Base-by-base conservation (phyloP, 2,329 filamentous ascomycete genomes). In the Tolypocladium sp. region DNA sequence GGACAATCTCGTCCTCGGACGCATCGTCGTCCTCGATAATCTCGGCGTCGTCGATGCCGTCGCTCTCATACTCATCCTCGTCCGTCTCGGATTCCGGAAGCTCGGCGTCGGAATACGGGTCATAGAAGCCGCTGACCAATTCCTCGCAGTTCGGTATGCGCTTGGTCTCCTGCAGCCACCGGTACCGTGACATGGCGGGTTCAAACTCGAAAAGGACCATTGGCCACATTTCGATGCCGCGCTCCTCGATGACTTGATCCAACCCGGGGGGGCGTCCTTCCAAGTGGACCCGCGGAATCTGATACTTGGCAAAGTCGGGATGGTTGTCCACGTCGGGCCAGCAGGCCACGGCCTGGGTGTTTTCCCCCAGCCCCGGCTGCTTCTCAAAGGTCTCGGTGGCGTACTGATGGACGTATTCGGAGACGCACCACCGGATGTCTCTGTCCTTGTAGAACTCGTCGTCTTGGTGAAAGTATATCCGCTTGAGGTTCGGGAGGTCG, bases 61-160 rank as follows among this genome's bases (percentile, higher is more conserved):
- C 73, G 51, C 73, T 74, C 44, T 77, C 75, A 20, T 77, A 76
- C 52, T 71, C 67, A 37, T 74, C 64, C 2, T 63, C 53, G 22
- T 66, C 63, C 1, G 58, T 49, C 0, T 35, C 49, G 1, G 10
- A 13, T 8, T 22, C 30, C 8, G 30, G 12, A 2, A 7, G 2
- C 20, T 10, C 27, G 27, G 60, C 59, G 0, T 63, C 60, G 0
- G 60, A 60, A 33, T 57, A 54, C 35, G 58, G 44, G 3, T 64
- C 61, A 8, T 65, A 61, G 9, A 60, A 58, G 5, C 63, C 62
- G n/a, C 62, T 52, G 15, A 57, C 57, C 2, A 55, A 56, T 4
- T 58, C 58, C 3, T 57, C 55, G 15, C 44, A 35, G 10, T 57
- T 25, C 2, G 58, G 51, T 27, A 56, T 22, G 25, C 63, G 55